These are phyloP conservation scores for Thelonectria olida DNA, from an alignment of 2,329 filamentous ascomycete genomes.

Conservation along the genomic window DNA sequence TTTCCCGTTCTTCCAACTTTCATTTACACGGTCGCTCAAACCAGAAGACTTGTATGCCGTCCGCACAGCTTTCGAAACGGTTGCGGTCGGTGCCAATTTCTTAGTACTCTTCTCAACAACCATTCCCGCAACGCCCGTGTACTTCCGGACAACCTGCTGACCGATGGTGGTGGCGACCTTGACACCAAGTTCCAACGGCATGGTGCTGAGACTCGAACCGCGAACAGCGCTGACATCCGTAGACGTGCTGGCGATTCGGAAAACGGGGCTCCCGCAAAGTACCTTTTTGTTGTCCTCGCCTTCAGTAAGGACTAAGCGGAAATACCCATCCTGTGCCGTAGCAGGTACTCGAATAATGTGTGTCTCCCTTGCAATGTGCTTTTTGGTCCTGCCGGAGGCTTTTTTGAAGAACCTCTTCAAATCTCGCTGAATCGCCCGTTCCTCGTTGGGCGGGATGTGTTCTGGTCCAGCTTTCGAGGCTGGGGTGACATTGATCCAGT, in stretches of 20 bases:
- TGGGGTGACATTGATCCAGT: slow-evolving; percentile 77
- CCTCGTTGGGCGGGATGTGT: slow-evolving; percentile 64
- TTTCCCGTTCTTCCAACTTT: slow-evolving; percentile 50
- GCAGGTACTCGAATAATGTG: slow-evolving; percentile 72
- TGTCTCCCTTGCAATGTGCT: slow-evolving; percentile 68
- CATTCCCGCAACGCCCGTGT: slow-evolving; percentile 48
- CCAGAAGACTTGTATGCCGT: slow-evolving; percentile 46
- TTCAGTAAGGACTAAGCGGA: slow-evolving; percentile 71
- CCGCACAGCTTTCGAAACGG: slow-evolving; percentile 52
- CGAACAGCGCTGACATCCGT: slow-evolving; percentile 68
- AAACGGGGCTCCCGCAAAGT: slow-evolving; percentile 73
- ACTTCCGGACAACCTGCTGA: slow-evolving; percentile 53
- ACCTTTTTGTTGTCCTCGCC: slow-evolving; percentile 58
- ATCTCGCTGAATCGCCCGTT: slow-evolving; percentile 74
- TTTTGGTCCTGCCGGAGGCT: slow-evolving; percentile 53
- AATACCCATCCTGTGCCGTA: slow-evolving; percentile 72
- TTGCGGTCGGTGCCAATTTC: slow-evolving; percentile 45
- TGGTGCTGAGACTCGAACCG: slow-evolving; percentile 70
- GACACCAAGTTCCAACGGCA: slow-evolving; percentile 73
- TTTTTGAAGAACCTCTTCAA: slow-evolving; percentile 71
- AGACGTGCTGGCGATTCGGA: slow-evolving; percentile 74
- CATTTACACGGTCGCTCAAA: slow-evolving; percentile 37
- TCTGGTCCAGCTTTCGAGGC: slow-evolving; percentile 53
- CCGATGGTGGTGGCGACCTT: slow-evolving; percentile 63
- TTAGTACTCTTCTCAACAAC: slow-evolving; percentile 53